Evolutionary conservation across 2,329 filamentous ascomycete species (phyloP).

Genomic region (Allantophomopsis cytisporea): DNA sequence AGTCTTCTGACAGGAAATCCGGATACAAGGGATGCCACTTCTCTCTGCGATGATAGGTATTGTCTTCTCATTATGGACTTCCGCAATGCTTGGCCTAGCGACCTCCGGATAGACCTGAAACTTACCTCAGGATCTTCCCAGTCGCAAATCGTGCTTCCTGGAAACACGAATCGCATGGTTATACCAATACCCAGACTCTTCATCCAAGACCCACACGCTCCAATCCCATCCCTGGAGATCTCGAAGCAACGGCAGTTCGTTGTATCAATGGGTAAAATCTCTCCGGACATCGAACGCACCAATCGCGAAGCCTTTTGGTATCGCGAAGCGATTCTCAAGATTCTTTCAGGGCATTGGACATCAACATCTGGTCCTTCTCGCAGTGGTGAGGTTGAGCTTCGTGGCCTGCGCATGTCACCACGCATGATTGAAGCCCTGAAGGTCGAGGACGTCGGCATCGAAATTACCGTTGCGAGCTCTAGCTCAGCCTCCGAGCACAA

Average conservation of each 20-base stretch:
- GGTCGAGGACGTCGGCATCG: slow-evolving; percentile 63
- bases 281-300: slow-evolving; percentile 65
- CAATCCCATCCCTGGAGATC: slow-evolving; percentile 69
- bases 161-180: slow-evolving; percentile 60
- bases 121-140: slow-evolving; percentile 11
- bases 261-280: slow-evolving; percentile 66
- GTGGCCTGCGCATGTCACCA: slow-evolving; percentile 57
- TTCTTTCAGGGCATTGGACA: slow-evolving; percentile 59
- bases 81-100: slow-evolving; percentile 79
- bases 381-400: slow-evolving; percentile 62
- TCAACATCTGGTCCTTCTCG: slow-evolving; percentile 31
- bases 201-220: slow-evolving; percentile 60
- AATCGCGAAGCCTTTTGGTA: slow-evolving; percentile 86
- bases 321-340: slow-evolving; percentile 64
- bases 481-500: slow-evolving; percentile 9
- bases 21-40: slow-evolving; percentile 18
- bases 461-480: slow-evolving; percentile 36
- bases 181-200: slow-evolving; percentile 65
- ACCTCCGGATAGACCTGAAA: slow-evolving; percentile 53
- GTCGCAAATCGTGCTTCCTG: slow-evolving; percentile 44
- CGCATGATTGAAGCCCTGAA: slow-evolving; percentile 77
- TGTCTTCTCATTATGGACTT: slow-evolving; percentile 75
- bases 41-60: slow-evolving; percentile 37
- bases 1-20: slow-evolving; percentile 25
- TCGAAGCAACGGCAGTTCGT: slow-evolving; percentile 86